Conservation (phyloP, 2,329 filamentous ascomycete genomes). For the Samsoniella hepiali region DNA sequence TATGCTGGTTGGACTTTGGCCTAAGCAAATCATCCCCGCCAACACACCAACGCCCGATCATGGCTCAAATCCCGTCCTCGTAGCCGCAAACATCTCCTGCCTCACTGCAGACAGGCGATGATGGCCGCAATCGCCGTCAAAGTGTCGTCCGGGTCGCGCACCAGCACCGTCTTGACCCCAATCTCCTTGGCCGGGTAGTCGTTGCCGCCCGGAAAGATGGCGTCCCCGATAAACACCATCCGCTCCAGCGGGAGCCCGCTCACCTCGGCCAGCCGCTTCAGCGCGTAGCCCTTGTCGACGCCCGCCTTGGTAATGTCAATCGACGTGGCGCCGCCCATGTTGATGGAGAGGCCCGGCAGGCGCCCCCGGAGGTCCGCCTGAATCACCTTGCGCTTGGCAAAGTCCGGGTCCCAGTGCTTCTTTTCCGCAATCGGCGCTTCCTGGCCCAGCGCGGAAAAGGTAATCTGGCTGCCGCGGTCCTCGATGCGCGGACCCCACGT, state of each 20-base stretch:
- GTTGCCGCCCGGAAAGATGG: slow-evolving; percentile 39
- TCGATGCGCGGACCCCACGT: slow-evolving; percentile 40
- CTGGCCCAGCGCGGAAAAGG: slow-evolving; percentile 40
- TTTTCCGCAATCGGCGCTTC: slow-evolving; percentile 36
- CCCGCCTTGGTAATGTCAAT: slow-evolving; percentile 39
- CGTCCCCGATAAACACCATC: slow-evolving; percentile 42
- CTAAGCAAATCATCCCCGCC: no score
- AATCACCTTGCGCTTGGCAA: slow-evolving; percentile 38
- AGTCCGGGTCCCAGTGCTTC: slow-evolving; percentile 38
- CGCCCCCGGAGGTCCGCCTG: slow-evolving; percentile 34
- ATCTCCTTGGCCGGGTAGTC: slow-evolving; percentile 24
- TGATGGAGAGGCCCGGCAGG: slow-evolving; percentile 37
- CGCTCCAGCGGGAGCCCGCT: slow-evolving; percentile 34
- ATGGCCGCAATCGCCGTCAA: slow-evolving; percentile 15
- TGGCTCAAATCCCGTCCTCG: no score
- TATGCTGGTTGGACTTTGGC: no score
- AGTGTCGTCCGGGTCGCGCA: slow-evolving; percentile 14
- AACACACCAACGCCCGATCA: no score
- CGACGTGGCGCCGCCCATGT: slow-evolving; percentile 39
- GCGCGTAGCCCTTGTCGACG: slow-evolving; percentile 37
- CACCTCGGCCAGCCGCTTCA: slow-evolving; percentile 27
- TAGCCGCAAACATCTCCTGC: no score
- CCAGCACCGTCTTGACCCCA: slow-evolving; percentile 10
- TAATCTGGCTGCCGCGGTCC: slow-evolving; percentile 41
- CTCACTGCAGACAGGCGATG: slow-evolving; percentile 3